phyloP scores from a whole-genome alignment of 2,329 filamentous ascomycete species.

The Ceratocystis papillata region DNA sequence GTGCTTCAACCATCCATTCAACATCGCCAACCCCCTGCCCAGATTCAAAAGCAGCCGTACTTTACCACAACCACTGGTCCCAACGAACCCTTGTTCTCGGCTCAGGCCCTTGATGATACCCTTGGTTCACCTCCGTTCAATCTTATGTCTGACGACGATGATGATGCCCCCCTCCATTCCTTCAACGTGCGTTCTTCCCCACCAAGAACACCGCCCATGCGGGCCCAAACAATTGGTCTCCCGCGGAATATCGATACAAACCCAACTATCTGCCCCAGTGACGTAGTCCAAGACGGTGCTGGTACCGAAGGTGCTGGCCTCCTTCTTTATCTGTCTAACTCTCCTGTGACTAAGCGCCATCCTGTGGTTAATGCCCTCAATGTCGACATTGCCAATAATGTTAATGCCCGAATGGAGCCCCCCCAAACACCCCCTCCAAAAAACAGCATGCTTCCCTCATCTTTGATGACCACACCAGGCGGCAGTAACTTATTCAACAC shows the following conservation, averaged over 20 bases:
- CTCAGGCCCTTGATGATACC: constrained; percentile 56
- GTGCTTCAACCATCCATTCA: constrained; percentile 12
- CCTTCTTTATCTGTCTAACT: constrained; percentile 76
- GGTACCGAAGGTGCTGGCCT: constrained; percentile 74
- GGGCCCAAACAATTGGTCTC: constrained; percentile 40
- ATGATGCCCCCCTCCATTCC: constrained; percentile 66
- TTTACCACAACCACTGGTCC: constrained; percentile 62
- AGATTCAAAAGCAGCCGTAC: constrained; percentile 54
- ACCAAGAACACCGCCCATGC: constrained; percentile 68
- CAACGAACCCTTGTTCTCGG: constrained; percentile 67
- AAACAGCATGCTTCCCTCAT: constrained; percentile 59
- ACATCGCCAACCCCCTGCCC: neutral
- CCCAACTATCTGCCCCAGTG: constrained; percentile 16
- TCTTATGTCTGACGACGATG: constrained; percentile 58
- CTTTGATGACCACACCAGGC: constrained; percentile 79
- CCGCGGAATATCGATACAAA: constrained; percentile 32
- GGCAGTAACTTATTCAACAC: constrained; percentile 62
- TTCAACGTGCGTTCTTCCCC: constrained; percentile 71
- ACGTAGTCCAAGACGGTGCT: constrained; percentile 8
- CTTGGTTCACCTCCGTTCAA: constrained; percentile 51
- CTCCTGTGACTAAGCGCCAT: constrained; percentile 57
- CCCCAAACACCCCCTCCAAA: constrained; percentile 66
- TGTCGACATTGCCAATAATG: constrained; percentile 44
- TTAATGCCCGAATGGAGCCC: constrained; percentile 48
- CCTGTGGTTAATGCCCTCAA: constrained; percentile 13